Conservation (phyloP, 352 stramenopile genomes). For the Phytophthora sansomeana region DNA sequence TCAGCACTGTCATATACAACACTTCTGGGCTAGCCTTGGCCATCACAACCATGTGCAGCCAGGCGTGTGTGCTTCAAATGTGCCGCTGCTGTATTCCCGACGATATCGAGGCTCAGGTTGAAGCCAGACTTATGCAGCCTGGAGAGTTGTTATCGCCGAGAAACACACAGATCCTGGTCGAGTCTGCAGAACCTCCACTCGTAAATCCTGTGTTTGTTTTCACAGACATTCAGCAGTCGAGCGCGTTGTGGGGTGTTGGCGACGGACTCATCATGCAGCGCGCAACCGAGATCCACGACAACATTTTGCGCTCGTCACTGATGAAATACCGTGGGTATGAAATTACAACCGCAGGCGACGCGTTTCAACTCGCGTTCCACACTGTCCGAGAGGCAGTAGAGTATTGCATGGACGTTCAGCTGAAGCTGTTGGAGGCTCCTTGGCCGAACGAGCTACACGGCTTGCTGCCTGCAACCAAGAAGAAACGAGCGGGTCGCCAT, state of each 20-base stretch:
- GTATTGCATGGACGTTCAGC: constrained; percentile 61
- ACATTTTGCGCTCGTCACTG: constrained; percentile 47
- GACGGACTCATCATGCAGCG: constrained; percentile 54
- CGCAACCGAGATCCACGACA: constrained; percentile 62
- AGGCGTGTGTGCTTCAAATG: constrained; percentile 44
- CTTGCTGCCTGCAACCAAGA: constrained; percentile 46
- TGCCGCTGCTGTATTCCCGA: constrained; percentile 44
- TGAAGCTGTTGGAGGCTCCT: constrained; percentile 44
- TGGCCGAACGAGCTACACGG: constrained; percentile 55
- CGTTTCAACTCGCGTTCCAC: constrained; percentile 68
- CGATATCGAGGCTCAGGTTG: constrained; percentile 46
- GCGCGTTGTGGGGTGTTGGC: constrained; percentile 49
- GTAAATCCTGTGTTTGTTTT: constrained; percentile 68
- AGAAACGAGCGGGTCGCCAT: constrained; percentile 37
- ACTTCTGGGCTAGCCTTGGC: constrained; percentile 43
- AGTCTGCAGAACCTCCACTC: constrained; percentile 40
- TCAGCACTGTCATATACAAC: constrained; percentile 49
- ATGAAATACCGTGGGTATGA: constrained; percentile 63
- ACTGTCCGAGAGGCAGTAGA: constrained; percentile 61
- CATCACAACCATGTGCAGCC: constrained; percentile 52
- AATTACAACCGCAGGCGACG: constrained; percentile 60
- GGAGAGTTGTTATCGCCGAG: constrained; percentile 37
- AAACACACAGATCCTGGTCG: constrained; percentile 36
- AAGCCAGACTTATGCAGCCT: constrained; percentile 40
- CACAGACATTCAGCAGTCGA: constrained; percentile 72